Evolutionary conservation across 2,329 filamentous ascomycete genomes (phyloP).

Genomic region (Westerdykella ornata): DNA sequence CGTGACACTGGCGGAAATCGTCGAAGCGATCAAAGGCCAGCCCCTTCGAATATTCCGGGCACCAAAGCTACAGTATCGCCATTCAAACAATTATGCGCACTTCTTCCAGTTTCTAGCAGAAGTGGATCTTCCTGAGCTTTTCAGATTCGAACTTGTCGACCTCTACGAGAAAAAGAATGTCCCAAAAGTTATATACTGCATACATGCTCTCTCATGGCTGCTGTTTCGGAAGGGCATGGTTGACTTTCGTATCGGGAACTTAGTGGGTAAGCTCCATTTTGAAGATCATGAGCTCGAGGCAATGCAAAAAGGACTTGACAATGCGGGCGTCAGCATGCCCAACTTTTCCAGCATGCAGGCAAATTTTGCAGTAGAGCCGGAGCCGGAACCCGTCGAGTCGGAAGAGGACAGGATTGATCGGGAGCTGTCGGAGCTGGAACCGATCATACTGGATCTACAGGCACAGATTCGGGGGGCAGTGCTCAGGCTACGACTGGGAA

Average conservation of each 20-base stretch:
- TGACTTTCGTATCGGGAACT: constrained; percentile 90
- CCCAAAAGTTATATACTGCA: constrained; percentile 97
- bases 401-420: constrained; percentile 83
- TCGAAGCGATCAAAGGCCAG: constrained; percentile 74
- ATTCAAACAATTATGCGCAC: constrained; percentile 95
- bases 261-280: constrained; percentile 93
- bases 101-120: constrained; percentile 94
- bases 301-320: constrained; percentile 94
- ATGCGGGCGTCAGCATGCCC: constrained; percentile 90
- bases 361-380: constrained; percentile 82
- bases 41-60: constrained; percentile 78
- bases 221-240: constrained; percentile 91
- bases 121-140: constrained; percentile 86
- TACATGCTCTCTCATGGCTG: constrained; percentile 96
- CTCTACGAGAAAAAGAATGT: constrained; percentile 99
- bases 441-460: constrained; percentile 70
- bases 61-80: constrained; percentile 79
- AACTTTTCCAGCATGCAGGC: constrained; percentile 97
- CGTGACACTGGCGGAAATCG: constrained; percentile 88
- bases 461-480: constrained; percentile 78
- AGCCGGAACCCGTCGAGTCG: constrained; percentile 66
- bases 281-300: constrained; percentile 96
- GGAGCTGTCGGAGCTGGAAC: constrained; percentile 72
- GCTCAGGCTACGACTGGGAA: constrained; percentile 66
- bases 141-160: constrained; percentile 94